Evolutionary conservation across 208 protist genomes (phyloP), one percentile per base, ranked within the genome.

Genomic region (Trypanosoma vivax): DNA sequence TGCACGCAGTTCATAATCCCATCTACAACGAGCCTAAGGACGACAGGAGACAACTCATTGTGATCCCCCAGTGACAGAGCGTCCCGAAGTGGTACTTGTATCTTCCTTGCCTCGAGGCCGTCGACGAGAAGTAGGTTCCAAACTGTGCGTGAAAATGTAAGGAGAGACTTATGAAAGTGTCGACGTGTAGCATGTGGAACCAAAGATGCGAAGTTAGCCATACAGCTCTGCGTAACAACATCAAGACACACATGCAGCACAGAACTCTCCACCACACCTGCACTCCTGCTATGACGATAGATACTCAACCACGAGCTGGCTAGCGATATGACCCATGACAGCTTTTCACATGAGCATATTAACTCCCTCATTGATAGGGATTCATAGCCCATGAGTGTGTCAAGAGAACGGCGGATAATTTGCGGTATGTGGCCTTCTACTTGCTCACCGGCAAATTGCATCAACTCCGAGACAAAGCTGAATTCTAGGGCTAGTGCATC

Each of bases 401-500:
- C 13, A n/a, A 53, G 25, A 34, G 31, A 34, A 11, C 33, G 48
- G 9, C 5, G 39, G n/a, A 59, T 29, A 19, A 58, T 40, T 38
- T 46, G 28, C n/a, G 56, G 24, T 16, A 66, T 1, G 24, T 47
- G 49, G 2, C 54, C 31, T 37, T 66, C 60, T 27, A 37, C 70
- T 3, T 62, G 57, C 39, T 73, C 66, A 9, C 72, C 70, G 49
- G 65, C 70, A 18, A 66, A 71, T 52, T 19, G 60, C 34, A 50
- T 50, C 60, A 46, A 66, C 31, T 53, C 62, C 39, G 47, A 82
- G 10, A 69, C 48, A 50, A 80, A 78, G 23, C 60, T 58, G 50
- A 70, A 51, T 46, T 87, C 74, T 43, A 78, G 50, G 7, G 46
- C 55, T n/a, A 71, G 51, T 2, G 68, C 63, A 19, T 77, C 70